A percentile compares a stretch with the other conserved stretches of the same genome.
Evolutionary conservation across 2,329 filamentous ascomycete genomes (phyloP).

Genomic region (Orbilia blumenaviensis): DNA sequence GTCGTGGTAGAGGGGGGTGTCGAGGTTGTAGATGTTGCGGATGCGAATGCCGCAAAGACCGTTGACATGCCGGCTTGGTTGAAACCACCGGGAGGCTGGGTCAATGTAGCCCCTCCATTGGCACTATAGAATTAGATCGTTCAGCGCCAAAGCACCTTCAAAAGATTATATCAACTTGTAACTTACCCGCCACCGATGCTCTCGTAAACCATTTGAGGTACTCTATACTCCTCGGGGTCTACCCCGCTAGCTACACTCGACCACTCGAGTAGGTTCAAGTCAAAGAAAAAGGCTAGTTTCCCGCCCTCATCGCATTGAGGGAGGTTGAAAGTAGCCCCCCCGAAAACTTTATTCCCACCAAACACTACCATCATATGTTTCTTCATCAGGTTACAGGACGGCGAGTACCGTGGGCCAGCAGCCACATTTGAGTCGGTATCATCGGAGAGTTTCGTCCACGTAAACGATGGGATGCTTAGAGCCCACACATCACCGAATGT

Average conservation of each 20-base stretch:
- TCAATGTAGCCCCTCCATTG: constrained; percentile 42
- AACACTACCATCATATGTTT: constrained; percentile 42
- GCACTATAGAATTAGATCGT: constrained; percentile 12
- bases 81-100: constrained; percentile 40
- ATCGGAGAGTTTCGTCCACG: constrained; percentile 34
- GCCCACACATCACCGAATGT: constrained; percentile 50
- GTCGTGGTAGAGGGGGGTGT: background rate
- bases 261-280: constrained; percentile 46
- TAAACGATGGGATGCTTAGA: constrained; percentile 48
- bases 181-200: constrained; percentile 42
- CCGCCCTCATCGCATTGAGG: constrained; percentile 22
- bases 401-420: constrained; percentile 24
- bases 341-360: constrained; percentile 38
- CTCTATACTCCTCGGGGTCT: constrained; percentile 25
- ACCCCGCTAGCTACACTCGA: constrained; percentile 13
- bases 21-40: constrained; percentile 10
- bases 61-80: constrained; percentile 42
- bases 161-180: background rate
- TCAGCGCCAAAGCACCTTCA: background rate
- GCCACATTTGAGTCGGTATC: constrained; percentile 34
- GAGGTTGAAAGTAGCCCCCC: constrained; percentile 25
- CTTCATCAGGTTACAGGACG: constrained; percentile 37
- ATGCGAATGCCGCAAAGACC: constrained; percentile 43
- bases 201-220: constrained; percentile 28
- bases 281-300: constrained; percentile 33